A percentile compares a stretch with the other conserved stretches of the same genome.
These are phyloP conservation scores for Marasmius tenuissimus DNA, from an alignment of 1,284 basidiomycete genomes.

Conservation along the genomic window DNA sequence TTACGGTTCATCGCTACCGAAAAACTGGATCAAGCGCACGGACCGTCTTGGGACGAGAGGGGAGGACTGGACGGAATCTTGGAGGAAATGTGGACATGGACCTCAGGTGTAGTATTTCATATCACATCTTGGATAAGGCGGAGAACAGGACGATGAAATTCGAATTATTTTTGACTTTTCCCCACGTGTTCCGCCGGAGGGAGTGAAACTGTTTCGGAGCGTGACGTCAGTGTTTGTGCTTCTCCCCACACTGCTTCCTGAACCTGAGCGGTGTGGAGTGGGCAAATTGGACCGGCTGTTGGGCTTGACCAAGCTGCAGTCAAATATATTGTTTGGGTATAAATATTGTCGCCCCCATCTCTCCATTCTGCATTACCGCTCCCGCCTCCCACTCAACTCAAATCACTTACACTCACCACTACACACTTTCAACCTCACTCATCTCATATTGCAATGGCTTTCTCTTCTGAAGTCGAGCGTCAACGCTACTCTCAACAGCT, in stretches of 20 bases:
- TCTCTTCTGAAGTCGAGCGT: conserved; percentile 24
- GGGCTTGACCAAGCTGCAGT: not conserved
- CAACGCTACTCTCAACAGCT: conserved; percentile 45
- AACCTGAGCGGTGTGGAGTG: not conserved
- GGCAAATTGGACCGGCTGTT: not conserved
- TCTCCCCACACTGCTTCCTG: not conserved
- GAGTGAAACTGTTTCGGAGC: not conserved
- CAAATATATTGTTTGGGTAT: not conserved
- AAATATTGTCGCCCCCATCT: not conserved
- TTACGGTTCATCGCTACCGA: conserved; percentile 75
- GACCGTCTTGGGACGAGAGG: conserved; percentile 58
- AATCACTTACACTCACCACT: not conserved
- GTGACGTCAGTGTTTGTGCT: not conserved
- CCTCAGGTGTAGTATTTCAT: conserved; percentile 35
- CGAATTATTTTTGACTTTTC: conserved; percentile 12
- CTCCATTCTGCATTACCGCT: not conserved
- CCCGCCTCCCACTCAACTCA: not conserved
- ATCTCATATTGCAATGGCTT: conserved; percentile 19
- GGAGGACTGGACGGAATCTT: conserved; percentile 63
- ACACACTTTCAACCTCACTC: conserved; percentile 1
- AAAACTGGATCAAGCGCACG: conserved; percentile 40
- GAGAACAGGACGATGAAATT: conserved; percentile 35
- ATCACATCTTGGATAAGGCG: conserved; percentile 39
- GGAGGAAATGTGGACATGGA: conserved; percentile 64
- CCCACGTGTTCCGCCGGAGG: not conserved